These are phyloP conservation scores for Sporothrix schenckii DNA, from an alignment of 2,329 filamentous ascomycete species.

Conservation along the genomic window DNA sequence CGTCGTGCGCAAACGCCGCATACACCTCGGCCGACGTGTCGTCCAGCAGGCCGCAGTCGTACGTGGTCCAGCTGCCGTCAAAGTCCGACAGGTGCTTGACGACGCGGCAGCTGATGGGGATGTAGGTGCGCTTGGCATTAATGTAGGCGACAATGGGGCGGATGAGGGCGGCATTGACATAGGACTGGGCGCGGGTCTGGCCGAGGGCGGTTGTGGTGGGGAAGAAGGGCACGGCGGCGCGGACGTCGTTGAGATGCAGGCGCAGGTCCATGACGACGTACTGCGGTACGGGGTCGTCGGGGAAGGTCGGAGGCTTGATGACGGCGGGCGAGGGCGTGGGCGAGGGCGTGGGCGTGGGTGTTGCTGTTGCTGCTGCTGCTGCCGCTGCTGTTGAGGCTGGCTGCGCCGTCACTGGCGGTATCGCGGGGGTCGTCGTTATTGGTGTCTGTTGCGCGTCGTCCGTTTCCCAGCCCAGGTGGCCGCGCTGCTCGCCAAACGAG, in stretches of 20 bases:
- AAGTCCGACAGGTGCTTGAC: slow-evolving; percentile 89
- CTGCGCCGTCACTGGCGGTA: background rate
- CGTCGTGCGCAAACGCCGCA: slow-evolving; percentile 87
- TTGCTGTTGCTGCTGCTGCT: background rate
- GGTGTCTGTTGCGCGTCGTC: background rate
- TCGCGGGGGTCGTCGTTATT: background rate
- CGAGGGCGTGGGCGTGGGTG: background rate
- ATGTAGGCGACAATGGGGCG: slow-evolving; percentile 98
- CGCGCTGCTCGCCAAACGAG: background rate
- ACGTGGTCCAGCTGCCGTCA: slow-evolving; percentile 92
- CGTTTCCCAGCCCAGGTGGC: slow-evolving; percentile 25
- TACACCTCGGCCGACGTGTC: slow-evolving; percentile 93
- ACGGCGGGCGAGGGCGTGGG: background rate
- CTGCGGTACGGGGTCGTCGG: slow-evolving; percentile 63
- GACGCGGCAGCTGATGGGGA: slow-evolving; percentile 91
- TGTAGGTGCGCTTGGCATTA: slow-evolving; percentile 92
- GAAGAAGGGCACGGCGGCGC: slow-evolving; percentile 89
- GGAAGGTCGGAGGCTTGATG: background rate
- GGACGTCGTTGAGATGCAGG: slow-evolving; percentile 93
- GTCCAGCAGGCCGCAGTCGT: slow-evolving; percentile 90
- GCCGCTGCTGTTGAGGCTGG: background rate
- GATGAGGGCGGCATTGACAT: slow-evolving; percentile 93
- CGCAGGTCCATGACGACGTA: slow-evolving; percentile 92
- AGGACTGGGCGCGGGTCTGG: slow-evolving; percentile 78
- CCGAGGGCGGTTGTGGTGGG: slow-evolving; percentile 36